Percentiles rank a stretch among this genome's conserved stretches.
Evolutionary conservation across 768 basidiomycete genomes (phyloP).

Genomic region (Mycena rosella): DNA sequence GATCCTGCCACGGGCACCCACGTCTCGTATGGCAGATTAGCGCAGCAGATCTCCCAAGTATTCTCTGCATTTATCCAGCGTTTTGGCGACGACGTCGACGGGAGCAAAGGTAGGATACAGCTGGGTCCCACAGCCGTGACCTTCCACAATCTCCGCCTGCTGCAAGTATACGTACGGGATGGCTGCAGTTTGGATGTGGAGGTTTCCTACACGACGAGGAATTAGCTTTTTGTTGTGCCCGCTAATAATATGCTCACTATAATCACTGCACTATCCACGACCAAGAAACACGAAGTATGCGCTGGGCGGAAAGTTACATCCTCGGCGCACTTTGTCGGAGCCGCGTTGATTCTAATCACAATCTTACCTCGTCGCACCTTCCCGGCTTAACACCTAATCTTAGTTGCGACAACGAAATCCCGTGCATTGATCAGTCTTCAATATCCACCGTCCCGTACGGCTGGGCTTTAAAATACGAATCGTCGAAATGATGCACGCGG

Average conservation of each 20-base stretch:
- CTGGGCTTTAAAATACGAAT: slow-evolving; percentile 91
- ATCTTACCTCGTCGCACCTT: too few species aligned
- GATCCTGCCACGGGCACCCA: slow-evolving; percentile 12
- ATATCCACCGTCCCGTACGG: slow-evolving; percentile 92
- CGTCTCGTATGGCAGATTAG: slow-evolving; percentile 19
- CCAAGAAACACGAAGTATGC: too few species aligned
- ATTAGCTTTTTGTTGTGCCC: not conserved
- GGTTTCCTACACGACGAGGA: slow-evolving; percentile 21
- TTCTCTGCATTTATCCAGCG: slow-evolving; percentile 25
- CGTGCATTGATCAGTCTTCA: slow-evolving; percentile 53
- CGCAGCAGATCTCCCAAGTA: slow-evolving; percentile 16
- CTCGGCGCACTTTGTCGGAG: too few species aligned
- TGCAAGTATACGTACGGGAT: slow-evolving; percentile 17
- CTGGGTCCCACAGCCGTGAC: slow-evolving; percentile 24
- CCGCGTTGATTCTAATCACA: too few species aligned
- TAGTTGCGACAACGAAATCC: not conserved
- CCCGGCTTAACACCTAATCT: too few species aligned
- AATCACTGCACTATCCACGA: too few species aligned
- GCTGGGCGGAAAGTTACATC: too few species aligned
- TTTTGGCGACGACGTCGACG: slow-evolving; percentile 22
- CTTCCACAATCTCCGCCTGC: slow-evolving; percentile 23
- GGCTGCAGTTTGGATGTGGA: slow-evolving; percentile 5
- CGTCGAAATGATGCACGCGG: slow-evolving; percentile 93
- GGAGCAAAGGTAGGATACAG: slow-evolving; percentile 2
- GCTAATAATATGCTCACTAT: not conserved